Evolutionary conservation across 2,329 filamentous ascomycete genomes (phyloP), one percentile per base, ranked within the genome.

Genomic region (Penicillium sp.): DNA sequence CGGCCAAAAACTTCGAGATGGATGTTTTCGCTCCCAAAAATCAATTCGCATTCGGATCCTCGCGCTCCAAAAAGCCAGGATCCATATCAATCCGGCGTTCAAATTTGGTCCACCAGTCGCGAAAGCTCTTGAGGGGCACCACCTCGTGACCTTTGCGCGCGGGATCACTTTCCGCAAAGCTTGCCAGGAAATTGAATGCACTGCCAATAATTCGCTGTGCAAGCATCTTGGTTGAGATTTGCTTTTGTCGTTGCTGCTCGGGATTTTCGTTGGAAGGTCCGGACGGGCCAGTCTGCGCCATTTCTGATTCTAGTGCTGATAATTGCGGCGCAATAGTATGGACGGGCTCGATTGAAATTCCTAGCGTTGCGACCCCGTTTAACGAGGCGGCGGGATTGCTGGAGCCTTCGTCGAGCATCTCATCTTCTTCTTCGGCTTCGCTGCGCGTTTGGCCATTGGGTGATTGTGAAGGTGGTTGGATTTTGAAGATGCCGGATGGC

Each of bases 41-140:
- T 45, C 55, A 62, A 12, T 45, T 50, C 9, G 60, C 56, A 54
- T 52, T 61, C 13, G 76, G 74, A 55, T 81, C 79, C 47, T 77
- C 81, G 60, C 84, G 81, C 70, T 97, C 90, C 57, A 98, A 73
- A 66, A 98, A 98, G 5, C 82, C 81, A 0, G 93, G 91, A 72
- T 98, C 93, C 55, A 81, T 78, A 60, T 90, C 85, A 35, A 98
- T 80, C 64, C 84, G 85, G 52, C 82, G 81, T 74, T 98, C 91
- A 72, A 98, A 98, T 71, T 96, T 97, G 51, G 77, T 80, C 93
- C 94, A 98, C 93, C 94, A 98, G 49, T 95, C 89, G 71, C 94
- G 86, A 67, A 98, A 98, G 4, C 87, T 88, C 71, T 88, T 93
- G 55, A 98, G 71, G n/a, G 93, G 90, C 25, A 98, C 88, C 9